phyloP scores from a whole-genome alignment of 2,329 filamentous ascomycete species.

The Mycosphaerella arachidis region DNA sequence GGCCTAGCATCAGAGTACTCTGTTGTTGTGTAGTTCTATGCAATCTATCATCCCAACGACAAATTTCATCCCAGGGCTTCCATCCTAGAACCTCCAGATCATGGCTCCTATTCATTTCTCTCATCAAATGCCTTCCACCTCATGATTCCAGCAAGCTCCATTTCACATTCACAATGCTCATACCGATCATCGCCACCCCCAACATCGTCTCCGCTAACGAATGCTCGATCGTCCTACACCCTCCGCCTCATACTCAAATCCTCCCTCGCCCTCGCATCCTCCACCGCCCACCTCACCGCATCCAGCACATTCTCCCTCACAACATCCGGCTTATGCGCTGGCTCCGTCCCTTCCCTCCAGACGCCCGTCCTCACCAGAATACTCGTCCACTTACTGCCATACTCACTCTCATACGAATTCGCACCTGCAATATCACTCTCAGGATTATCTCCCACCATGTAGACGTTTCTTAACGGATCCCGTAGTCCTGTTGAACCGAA shows the following conservation, averaged over 20 bases:
- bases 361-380: slow-evolving; percentile 79
- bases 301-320: slow-evolving; percentile 71
- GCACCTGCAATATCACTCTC: slow-evolving; percentile 87
- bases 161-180: neutral
- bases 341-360: slow-evolving; percentile 54
- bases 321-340: slow-evolving; percentile 57
- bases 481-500: slow-evolving; percentile 36
- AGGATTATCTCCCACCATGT: slow-evolving; percentile 75
- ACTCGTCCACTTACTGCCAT: slow-evolving; percentile 70
- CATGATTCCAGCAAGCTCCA: too few species aligned
- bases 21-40: too few species aligned
- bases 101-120: too few species aligned
- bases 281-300: slow-evolving; percentile 72
- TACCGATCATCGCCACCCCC: neutral
- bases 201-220: neutral
- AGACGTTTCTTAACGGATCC: slow-evolving; percentile 64
- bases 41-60: too few species aligned
- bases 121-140: too few species aligned
- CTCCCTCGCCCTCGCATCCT: slow-evolving; percentile 38
- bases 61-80: too few species aligned
- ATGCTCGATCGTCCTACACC: neutral
- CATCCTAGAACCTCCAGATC: too few species aligned
- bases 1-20: too few species aligned
- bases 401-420: slow-evolving; percentile 64
- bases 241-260: neutral